Base-by-base conservation (phyloP, 108 stramenopile species). In the Cyclotella distinguenda region DNA sequence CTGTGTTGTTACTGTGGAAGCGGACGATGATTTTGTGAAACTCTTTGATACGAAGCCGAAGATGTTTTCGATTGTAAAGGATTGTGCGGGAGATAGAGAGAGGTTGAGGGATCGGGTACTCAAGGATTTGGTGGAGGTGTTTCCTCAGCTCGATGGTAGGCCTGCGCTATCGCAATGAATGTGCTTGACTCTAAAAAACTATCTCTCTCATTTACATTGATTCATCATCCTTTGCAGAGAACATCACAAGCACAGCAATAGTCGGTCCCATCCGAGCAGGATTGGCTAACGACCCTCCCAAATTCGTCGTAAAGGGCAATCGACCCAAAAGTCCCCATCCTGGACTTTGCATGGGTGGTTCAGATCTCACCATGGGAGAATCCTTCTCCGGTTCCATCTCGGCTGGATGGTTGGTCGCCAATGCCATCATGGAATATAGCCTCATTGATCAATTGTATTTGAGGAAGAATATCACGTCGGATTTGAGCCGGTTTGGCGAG, bases 1-100 rank as follows among this genome's bases (percentile, higher is more conserved):
- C 0, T 95, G 94, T 66, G 94, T 95, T 3, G 88, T 95, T 6
- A 92, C 94, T 9, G 78, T 95, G 12, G 94, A 95, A 74, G 94
- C 94, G 16, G 90, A 90, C 60, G 94, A 95, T 64, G 89, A 95
- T 49, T 90, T 92, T 68, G 94, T 95, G 9, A 75, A 72, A 22
- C 43, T 60, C 54, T 90, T 88, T 68, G 93, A 89, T 33, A 86
- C 86, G 13, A 88, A 89, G 64, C 93, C 93, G n/a, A 82, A 80
- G 72, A 78, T 94, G 0, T 94, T 68, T 66, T 68, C 84, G 15
- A 70, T 77, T 25, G 67, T 81, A 16, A 79, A 81, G 70, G 53
- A 58, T 19, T 56, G 43, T 11, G 10, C 64, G 12, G 84, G 65
- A 21, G 82, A 84, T 33, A 45, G 48, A 22, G 60, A 79, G 55